A percentile compares a stretch with the other conserved stretches of the same genome.
phyloP scores from a whole-genome alignment of 805 yeast genomes.

The baker's yeast (Saccharomyces cerevisiae) region DNA sequence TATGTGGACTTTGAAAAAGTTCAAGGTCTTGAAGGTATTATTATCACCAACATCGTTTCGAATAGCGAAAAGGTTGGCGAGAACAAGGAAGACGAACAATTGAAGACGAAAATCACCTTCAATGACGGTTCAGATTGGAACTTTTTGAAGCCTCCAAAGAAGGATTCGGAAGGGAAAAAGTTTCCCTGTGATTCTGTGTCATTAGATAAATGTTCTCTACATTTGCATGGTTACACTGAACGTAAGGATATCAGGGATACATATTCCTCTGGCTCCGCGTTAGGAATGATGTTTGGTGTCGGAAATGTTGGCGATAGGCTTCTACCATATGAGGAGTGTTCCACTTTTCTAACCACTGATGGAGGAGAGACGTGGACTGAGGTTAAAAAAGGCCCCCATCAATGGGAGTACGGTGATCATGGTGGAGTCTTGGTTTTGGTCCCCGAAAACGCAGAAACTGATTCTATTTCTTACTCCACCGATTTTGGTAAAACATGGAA shows the following conservation, averaged over 20 bases:
- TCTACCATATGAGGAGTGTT: slow-evolving; percentile 40
- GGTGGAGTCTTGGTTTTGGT: slow-evolving; percentile 80
- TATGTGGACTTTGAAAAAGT: slow-evolving; percentile 85
- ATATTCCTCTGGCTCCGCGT: no score
- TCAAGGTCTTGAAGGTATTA: slow-evolving; percentile 77
- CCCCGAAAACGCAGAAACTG: slow-evolving; percentile 48
- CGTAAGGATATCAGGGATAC: slow-evolving; percentile 70
- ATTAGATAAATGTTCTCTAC: slow-evolving; percentile 64
- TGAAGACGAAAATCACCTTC: no score
- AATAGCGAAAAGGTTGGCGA: slow-evolving; percentile 39
- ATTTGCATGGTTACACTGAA: slow-evolving; percentile 87
- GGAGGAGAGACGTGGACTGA: no score
- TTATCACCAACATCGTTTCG: slow-evolving; percentile 60
- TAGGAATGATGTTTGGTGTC: slow-evolving; percentile 80
- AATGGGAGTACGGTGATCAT: slow-evolving; percentile 96
- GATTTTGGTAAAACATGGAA: no score
- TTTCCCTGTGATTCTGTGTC: slow-evolving; percentile 45
- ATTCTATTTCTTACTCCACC: no score
- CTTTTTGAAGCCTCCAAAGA: no score
- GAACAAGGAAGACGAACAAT: slow-evolving; percentile 39
- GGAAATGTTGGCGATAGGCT: slow-evolving; percentile 78
- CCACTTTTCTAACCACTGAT: slow-evolving; percentile 76
- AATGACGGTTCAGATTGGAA: no score
- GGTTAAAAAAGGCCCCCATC: slow-evolving; percentile 57
- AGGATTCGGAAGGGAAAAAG: no score